Evolutionary conservation across 2,329 filamentous ascomycete species (phyloP), one percentile per base, ranked within the genome.

Genomic region (Trichophyton schoenleinii): DNA sequence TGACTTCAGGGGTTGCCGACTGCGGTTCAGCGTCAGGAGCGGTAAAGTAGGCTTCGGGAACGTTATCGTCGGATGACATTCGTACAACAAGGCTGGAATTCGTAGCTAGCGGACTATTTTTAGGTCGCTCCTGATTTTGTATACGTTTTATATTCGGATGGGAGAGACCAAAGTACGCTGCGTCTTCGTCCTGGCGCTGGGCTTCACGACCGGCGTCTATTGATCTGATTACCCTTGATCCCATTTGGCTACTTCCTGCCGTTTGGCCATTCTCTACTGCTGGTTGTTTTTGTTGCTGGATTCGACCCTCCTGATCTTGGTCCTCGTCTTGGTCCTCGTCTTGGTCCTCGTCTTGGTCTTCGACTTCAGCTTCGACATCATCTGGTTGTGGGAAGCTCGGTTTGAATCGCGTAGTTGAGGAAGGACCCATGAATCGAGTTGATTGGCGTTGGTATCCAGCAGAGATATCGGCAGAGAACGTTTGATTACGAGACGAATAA

Each of bases 401-500:
- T 15, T 57, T 62, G 60, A 69, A 67, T 46, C 62, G 64, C 4
- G 68, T 68, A 22, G 67, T 67, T 6, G 67, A 64, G 31, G 70
- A 71, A 2, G 68, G 67, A 2, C 67, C 68, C 61, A 69, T 64
- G n/a, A 70, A 64, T 2, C 68, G 70, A 20, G 66, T 68, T 59
- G 68, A 65, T 34, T 68, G 63, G 13, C 70, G 67, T 20, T 75
- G 75, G 62, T 74, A 75, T 9, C 73, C 71, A 28, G 57, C 22
- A 62, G 75, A 73, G 5, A 75, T 72, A 62, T 79, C 75, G 0
- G 78, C 77, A 25, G 77, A 77, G 67, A 84, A 84, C n/a, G 79
- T 80, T 11, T 78, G 75, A 4, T 74, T 69, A 36, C 73, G 69
- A 1, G 78, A 79, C 2, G 77, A 76, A 65, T 79, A 80, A 55